Evolutionary conservation across 305 asterid genomes (phyloP).

Genomic region (Ilex paraguariensis): DNA sequence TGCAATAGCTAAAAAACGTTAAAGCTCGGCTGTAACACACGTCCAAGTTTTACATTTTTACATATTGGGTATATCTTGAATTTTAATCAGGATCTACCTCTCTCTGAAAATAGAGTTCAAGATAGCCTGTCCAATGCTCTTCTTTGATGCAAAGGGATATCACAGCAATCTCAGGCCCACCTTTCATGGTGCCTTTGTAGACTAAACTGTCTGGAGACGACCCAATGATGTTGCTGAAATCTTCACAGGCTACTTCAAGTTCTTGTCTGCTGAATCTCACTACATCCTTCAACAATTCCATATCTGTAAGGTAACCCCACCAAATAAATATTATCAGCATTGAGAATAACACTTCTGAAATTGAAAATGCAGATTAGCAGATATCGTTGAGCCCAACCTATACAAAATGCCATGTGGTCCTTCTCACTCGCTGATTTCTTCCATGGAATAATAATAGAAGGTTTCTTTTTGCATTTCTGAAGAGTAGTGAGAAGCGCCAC

Average conservation of each 20-base stretch:
- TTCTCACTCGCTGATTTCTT: constrained; percentile 71
- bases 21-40: too few relatives aligned
- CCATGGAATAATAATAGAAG: constrained; percentile 82
- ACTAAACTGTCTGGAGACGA: constrained; percentile 81
- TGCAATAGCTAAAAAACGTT: neutral
- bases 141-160: constrained; percentile 79
- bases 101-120: constrained; percentile 87
- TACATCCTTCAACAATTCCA: constrained; percentile 65
- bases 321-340: neutral
- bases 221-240: constrained; percentile 96
- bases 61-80: too few relatives aligned
- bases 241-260: constrained; percentile 97
- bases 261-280: constrained; percentile 73
- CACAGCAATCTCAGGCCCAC: constrained; percentile 91
- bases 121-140: constrained; percentile 87
- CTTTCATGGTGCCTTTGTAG: constrained; percentile 80
- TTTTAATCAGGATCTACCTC: constrained; percentile 38
- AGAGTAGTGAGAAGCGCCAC: constrained; percentile 50
- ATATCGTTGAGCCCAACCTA: constrained; percentile 41
- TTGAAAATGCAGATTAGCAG: neutral
- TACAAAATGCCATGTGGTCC: constrained; percentile 57
- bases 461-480: constrained; percentile 63
- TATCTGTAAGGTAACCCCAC: constrained; percentile 40
- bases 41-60: too few relatives aligned
- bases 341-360: neutral